Conservation (phyloP, 108 stramenopile genomes). For the Mediolabrus comicus region DNA sequence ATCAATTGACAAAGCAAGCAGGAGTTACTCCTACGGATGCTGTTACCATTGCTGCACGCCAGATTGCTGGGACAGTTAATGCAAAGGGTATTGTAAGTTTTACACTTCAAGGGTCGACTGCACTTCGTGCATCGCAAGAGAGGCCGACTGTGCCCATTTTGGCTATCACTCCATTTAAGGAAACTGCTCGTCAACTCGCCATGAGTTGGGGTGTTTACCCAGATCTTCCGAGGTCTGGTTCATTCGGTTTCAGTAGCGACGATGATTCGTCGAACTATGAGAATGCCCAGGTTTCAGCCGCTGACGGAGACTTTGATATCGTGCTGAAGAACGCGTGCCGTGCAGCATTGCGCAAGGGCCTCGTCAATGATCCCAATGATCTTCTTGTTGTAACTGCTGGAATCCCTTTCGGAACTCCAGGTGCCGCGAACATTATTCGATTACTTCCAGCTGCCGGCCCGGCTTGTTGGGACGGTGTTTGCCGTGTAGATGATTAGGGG, state of each 20-base stretch:
- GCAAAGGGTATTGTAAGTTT: slow-evolving; percentile 93
- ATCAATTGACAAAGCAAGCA: slow-evolving; percentile 29
- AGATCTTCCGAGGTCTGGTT: slow-evolving; percentile 61
- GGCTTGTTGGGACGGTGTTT: slow-evolving; percentile 19
- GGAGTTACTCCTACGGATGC: slow-evolving; percentile 87
- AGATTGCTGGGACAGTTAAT: slow-evolving; percentile 68
- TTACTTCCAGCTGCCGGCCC: not conserved
- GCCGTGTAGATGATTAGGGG: slow-evolving; percentile 26
- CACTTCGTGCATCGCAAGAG: slow-evolving; percentile 95
- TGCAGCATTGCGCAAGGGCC: slow-evolving; percentile 82
- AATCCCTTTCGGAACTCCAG: not conserved
- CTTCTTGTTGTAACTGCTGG: slow-evolving; percentile 58
- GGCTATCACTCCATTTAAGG: slow-evolving; percentile 85
- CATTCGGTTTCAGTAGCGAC: slow-evolving; percentile 58
- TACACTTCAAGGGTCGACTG: slow-evolving; percentile 90
- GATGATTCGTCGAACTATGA: slow-evolving; percentile 75
- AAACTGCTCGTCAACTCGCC: slow-evolving; percentile 87
- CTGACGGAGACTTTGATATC: slow-evolving; percentile 84
- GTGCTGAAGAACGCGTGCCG: slow-evolving; percentile 80
- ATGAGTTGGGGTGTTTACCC: slow-evolving; percentile 93
- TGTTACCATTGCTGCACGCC: slow-evolving; percentile 84
- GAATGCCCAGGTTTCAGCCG: slow-evolving; percentile 89
- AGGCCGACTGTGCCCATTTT: slow-evolving; percentile 91
- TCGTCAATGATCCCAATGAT: slow-evolving; percentile 81
- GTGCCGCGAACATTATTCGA: not conserved